Base-by-base conservation (phyloP, 2,329 filamentous ascomycete species). In the Periconia sp. region DNA sequence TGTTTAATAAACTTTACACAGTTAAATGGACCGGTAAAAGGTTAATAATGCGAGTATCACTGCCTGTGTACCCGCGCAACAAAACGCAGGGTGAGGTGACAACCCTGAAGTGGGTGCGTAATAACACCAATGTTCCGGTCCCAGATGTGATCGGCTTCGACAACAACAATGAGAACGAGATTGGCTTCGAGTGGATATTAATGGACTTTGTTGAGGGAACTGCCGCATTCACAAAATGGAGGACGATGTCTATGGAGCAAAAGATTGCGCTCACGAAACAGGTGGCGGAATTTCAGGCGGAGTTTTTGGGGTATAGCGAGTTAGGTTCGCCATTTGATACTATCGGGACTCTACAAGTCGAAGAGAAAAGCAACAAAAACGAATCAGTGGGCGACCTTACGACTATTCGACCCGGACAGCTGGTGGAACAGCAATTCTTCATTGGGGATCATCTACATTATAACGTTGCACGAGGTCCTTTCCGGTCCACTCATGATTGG, bases 111-210 rank as follows among this genome's bases (percentile, higher is more conserved):
- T 62, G 42, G 35, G 41, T 68, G 10, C 49, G 52, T n/a, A 42
- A 43, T 17, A 11, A 55, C 11, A 62, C 63, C 13, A 41, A 45
- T 5, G 54, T 65, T 11, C 64, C 63, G 6, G 53, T 65, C 14
- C 58, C 62, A 8, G 45, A 49, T 14, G 47, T 66, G 15, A 35
- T 56, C 3, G 56, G 46, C 27, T 65, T 20, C 19, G 31, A 55
- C 33, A 13, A 30, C 23, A 19, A 23, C 18, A 46, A 40, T n/a
- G 27, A 58, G 1, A 69, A 64, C 45, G 46, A 51, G 2, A n/a
- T 68, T 14, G 56, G 63, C 1, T 60, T 57, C 49, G 65, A 69
- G 53, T 68, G 65, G 63, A 61, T 68, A 6, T 35, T 69, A 6
- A 59, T 66, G 58, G 58, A 63, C 43, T 58, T 58, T 46, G 49